Base-by-base conservation (phyloP, 352 stramenopile species). In the Thraustotheca clavata region DNA sequence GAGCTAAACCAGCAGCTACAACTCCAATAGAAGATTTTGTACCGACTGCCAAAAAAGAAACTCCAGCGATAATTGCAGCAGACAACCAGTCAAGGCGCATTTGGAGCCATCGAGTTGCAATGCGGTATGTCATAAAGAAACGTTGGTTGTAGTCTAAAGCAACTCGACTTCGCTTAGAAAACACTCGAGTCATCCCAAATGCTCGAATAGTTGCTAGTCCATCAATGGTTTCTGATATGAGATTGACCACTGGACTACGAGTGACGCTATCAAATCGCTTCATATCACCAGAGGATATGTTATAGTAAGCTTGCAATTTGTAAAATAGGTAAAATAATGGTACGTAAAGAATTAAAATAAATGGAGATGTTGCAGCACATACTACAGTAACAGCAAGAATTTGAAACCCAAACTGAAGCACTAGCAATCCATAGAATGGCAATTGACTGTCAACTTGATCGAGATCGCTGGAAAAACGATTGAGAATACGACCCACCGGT, bases 101-200 rank as follows among this genome's bases (percentile, higher is more conserved):
- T 5, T 87, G 92, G 5, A 99, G 73, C 96, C 96, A 99, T 39
- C 94, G 95, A 66, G 98, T 98, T 27, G 96, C 86, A 24, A 86
- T 63, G 67, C 95, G 96, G 18, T 92, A 80, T 9, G 94, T 70
- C 62, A 96, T 83, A 62, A 98, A 98, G 4, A 95, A 94, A 49
- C 75, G 76, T 0, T 80, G 82, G 71, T 89, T 89, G 33, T 76
- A 49, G 63, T 90, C 81, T 35, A 91, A 14, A 70, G n/a, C 71
- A 73, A 4, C 46, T 20, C 9, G 72, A 73, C 69, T 88, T 71
- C 14, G 62, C 60, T 2, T 61, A 31, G 24, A 11, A 26, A 76
- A 84, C n/a, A 73, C 61, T 0, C 55, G 29, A 7, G 78, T 73
- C 75, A 82, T 78, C 26, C 77, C 62, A 60, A 91, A 94, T 3